A percentile compares a stretch with the other conserved stretches of the same genome.
Conservation (phyloP, 177 flowering plant genomes). For the Vitis hybrid region DNA sequence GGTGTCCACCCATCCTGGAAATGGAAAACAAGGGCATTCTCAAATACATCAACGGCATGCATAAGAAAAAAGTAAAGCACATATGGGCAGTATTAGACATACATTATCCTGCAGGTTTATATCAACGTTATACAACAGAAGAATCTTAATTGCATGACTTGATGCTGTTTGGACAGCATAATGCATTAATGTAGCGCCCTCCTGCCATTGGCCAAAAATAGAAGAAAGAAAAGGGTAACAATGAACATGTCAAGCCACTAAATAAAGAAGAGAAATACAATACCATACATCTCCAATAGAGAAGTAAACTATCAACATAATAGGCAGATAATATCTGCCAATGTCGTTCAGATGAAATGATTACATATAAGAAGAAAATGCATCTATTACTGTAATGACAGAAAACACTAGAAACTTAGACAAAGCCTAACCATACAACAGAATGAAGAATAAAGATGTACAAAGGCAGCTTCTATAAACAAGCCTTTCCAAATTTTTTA, state of each 20-base stretch:
- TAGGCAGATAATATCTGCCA: no score
- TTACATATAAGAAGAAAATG: no score
- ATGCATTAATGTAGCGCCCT: constrained; percentile 93
- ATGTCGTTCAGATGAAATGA: no score
- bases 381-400: no score
- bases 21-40: neutral
- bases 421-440: no score
- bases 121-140: constrained; percentile 80
- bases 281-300: no score
- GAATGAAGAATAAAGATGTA: neutral
- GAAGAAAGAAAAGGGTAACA: neutral
- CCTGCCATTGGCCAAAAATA: constrained; percentile 46
- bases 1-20: constrained; percentile 97
- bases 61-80: neutral
- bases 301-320: no score
- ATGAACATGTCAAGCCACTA: neutral
- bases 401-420: no score
- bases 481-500: neutral
- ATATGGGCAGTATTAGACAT: constrained; percentile 19
- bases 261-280: neutral
- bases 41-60: neutral
- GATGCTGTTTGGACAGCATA: constrained; percentile 88
- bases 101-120: constrained; percentile 87
- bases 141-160: constrained; percentile 67
- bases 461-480: neutral